A percentile compares a stretch with the other conserved stretches of the same genome.
Evolutionary conservation across 1,284 basidiomycete genomes (phyloP).

Genomic region (Phellopilus nigrolimitatus): DNA sequence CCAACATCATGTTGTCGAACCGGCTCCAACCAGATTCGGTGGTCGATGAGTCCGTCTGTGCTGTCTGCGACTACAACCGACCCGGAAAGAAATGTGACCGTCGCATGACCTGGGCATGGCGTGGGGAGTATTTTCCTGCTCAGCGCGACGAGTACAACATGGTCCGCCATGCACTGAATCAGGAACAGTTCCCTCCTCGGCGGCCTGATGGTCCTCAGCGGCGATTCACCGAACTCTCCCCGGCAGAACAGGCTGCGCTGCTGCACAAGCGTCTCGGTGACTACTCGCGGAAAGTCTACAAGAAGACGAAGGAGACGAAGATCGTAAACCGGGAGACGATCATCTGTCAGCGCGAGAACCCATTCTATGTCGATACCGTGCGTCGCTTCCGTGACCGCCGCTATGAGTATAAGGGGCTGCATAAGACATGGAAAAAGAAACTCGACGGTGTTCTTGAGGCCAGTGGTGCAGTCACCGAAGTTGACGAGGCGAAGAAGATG

Average conservation of each 20-base stretch:
- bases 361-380: slow-evolving; percentile 99
- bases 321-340: slow-evolving; percentile 93
- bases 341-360: slow-evolving; percentile 97
- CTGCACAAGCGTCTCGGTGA: slow-evolving; percentile 97
- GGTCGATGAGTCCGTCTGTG: slow-evolving; percentile 94
- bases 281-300: slow-evolving; percentile 98
- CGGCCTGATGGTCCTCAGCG: slow-evolving; percentile 70
- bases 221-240: slow-evolving; percentile 82
- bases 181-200: slow-evolving; percentile 88
- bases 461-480: slow-evolving; percentile 73
- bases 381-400: slow-evolving; percentile 96
- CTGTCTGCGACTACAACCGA: slow-evolving; percentile 97
- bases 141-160: slow-evolving; percentile 99
- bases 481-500: slow-evolving; percentile 99
- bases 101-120: slow-evolving; percentile 96
- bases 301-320: slow-evolving; percentile 98
- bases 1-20: slow-evolving; percentile 99
- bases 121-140: slow-evolving; percentile 98
- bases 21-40: slow-evolving; percentile 98
- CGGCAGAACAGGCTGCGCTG: slow-evolving; percentile 85
- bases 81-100: slow-evolving; percentile 95
- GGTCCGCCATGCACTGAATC: slow-evolving; percentile 96
- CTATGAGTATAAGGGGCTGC: slow-evolving; percentile 98
- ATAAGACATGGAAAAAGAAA: slow-evolving; percentile 99
- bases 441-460: slow-evolving; percentile 72